These are phyloP conservation scores for Lactarius tabidus DNA, from an alignment of 768 basidiomycete species.

Conservation along the genomic window DNA sequence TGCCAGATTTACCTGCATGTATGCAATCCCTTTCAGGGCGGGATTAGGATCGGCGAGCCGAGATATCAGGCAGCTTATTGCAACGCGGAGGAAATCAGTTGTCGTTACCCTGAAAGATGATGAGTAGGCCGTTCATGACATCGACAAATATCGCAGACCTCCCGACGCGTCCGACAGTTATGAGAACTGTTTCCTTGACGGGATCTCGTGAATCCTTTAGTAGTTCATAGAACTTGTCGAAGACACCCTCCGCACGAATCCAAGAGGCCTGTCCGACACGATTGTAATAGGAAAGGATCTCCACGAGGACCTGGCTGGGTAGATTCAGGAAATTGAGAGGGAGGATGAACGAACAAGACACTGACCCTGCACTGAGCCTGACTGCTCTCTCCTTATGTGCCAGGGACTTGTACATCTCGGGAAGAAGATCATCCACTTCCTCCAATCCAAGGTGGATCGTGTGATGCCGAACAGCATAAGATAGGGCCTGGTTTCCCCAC, in stretches of 20 bases:
- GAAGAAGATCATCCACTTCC: slow-evolving; percentile 12
- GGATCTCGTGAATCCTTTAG: slow-evolving; percentile 32
- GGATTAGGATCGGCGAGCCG: slow-evolving; percentile 67
- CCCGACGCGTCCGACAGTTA: slow-evolving; percentile 56
- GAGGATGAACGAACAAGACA: neutral
- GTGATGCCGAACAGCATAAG: slow-evolving; percentile 43
- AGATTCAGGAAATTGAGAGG: neutral
- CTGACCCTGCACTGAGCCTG: slow-evolving; percentile 26
- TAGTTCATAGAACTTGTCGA: slow-evolving; percentile 24
- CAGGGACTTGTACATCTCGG: slow-evolving; percentile 2
- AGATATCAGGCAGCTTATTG: slow-evolving; percentile 57
- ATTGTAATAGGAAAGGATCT: slow-evolving; percentile 24
- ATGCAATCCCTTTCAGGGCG: slow-evolving; percentile 63
- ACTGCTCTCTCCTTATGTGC: slow-evolving; percentile 22
- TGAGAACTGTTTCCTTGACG: slow-evolving; percentile 59
- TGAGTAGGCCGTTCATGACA: neutral
- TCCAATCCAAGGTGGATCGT: slow-evolving; percentile 25
- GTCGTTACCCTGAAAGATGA: slow-evolving; percentile 41
- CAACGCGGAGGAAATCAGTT: slow-evolving; percentile 51
- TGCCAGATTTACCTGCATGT: slow-evolving; percentile 51
- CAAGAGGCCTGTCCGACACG: slow-evolving; percentile 17
- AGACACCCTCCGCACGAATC: slow-evolving; percentile 19
- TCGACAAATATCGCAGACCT: slow-evolving; percentile 32
- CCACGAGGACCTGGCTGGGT: slow-evolving; percentile 21
- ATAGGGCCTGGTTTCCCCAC: slow-evolving; percentile 40